These are phyloP conservation scores for Grammothele lineata DNA, from an alignment of 768 basidiomycete genomes.

Conservation along the genomic window DNA sequence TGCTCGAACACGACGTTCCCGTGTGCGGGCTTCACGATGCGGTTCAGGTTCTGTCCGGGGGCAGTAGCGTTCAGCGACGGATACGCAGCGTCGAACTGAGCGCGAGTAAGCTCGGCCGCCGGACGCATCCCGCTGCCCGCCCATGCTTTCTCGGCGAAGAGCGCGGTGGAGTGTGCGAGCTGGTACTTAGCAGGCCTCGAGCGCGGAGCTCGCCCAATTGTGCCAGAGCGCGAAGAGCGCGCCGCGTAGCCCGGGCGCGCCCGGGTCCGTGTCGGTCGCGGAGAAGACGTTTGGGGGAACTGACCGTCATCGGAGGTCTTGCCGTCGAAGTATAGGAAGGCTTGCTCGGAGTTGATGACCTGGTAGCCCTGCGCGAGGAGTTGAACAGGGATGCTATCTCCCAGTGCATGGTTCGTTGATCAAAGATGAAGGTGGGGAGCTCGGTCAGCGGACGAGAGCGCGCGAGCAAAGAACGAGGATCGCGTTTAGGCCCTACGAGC, in stretches of 20 bases:
- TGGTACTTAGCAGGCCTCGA: slow-evolving; percentile 43
- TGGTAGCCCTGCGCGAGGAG: slow-evolving; percentile 22
- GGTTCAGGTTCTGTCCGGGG: slow-evolving; percentile 42
- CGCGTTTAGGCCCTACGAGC: too few species aligned
- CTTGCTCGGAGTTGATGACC: slow-evolving; percentile 26
- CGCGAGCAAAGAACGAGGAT: too few species aligned
- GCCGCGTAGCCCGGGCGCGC: slow-evolving; percentile 20
- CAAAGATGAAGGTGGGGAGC: too few species aligned
- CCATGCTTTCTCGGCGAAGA: slow-evolving; percentile 42
- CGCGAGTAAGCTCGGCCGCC: slow-evolving; percentile 29
- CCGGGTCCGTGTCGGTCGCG: slow-evolving; percentile 17
- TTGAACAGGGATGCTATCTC: slow-evolving; percentile 23
- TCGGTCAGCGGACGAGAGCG: too few species aligned
- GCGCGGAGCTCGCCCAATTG: slow-evolving; percentile 41
- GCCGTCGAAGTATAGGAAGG: slow-evolving; percentile 22
- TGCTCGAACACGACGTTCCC: slow-evolving; percentile 30
- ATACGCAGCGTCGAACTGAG: slow-evolving; percentile 34
- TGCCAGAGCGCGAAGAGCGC: slow-evolving; percentile 28
- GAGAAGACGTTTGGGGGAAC: slow-evolving; percentile 29
- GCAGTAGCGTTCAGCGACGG: slow-evolving; percentile 34
- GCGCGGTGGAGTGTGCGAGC: slow-evolving; percentile 35
- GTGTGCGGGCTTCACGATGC: slow-evolving; percentile 27
- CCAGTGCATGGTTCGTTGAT: slow-evolving; percentile 48
- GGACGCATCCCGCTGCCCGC: slow-evolving; percentile 36
- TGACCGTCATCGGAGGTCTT: slow-evolving; percentile 24